These are phyloP conservation scores for Penicillium daleae DNA, from an alignment of 495 filamentous ascomycete species.

Conservation along the genomic window DNA sequence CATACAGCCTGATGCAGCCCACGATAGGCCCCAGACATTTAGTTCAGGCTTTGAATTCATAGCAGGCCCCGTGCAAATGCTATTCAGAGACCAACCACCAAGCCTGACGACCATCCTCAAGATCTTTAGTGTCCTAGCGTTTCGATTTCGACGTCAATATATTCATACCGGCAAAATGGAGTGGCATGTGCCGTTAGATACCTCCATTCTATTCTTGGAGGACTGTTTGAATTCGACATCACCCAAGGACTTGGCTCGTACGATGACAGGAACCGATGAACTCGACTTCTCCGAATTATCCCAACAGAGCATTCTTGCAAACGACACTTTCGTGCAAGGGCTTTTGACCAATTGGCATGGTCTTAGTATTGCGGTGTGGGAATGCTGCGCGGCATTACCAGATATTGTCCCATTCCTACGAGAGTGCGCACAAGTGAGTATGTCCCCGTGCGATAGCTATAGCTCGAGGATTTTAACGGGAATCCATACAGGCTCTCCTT, in stretches of 20 bases:
- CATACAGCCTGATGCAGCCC: slow-evolving; percentile 22
- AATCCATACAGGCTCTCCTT: slow-evolving; percentile 31
- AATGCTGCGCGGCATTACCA: slow-evolving; percentile 47
- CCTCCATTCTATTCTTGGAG: slow-evolving; percentile 39
- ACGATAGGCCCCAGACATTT: slow-evolving; percentile 16
- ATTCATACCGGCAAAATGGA: slow-evolving; percentile 40
- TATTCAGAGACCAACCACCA: slow-evolving; percentile 39
- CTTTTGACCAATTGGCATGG: slow-evolving; percentile 36
- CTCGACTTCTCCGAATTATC: slow-evolving; percentile 33
- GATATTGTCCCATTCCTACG: slow-evolving; percentile 37
- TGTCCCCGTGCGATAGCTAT: not conserved
- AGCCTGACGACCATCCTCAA: slow-evolving; percentile 41
- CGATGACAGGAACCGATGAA: slow-evolving; percentile 33
- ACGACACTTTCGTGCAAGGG: slow-evolving; percentile 22
- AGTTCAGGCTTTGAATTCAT: slow-evolving; percentile 43
- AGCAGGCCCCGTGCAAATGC: slow-evolving; percentile 40
- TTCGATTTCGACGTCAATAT: slow-evolving; percentile 43
- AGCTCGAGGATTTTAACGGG: slow-evolving; percentile 9
- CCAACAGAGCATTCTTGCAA: slow-evolving; percentile 25
- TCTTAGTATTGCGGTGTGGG: slow-evolving; percentile 42
- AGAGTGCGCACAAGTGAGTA: slow-evolving; percentile 41
- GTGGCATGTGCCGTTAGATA: slow-evolving; percentile 39
- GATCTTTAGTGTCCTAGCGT: slow-evolving; percentile 37
- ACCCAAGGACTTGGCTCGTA: slow-evolving; percentile 36
- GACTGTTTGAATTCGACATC: slow-evolving; percentile 37